Percentiles rank a stretch among this genome's conserved stretches.
These are phyloP conservation scores for Hyphopichia pseudoburtonii DNA, from an alignment of 1,139 yeast genomes.

Conservation along the genomic window DNA sequence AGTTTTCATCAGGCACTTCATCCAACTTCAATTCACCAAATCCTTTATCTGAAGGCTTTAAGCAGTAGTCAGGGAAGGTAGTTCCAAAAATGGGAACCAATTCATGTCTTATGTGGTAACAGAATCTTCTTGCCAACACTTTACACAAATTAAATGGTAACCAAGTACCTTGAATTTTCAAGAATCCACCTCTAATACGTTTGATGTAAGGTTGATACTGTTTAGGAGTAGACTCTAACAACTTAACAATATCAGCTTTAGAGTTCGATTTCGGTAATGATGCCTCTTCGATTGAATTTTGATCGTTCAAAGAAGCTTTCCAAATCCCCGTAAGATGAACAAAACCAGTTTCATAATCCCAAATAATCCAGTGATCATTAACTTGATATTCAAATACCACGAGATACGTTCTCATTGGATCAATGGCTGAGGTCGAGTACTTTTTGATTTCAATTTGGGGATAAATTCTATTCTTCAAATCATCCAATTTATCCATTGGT, in stretches of 20 bases:
- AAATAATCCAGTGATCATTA: slow-evolving; percentile 69
- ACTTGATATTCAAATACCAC: slow-evolving; percentile 73
- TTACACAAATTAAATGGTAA: slow-evolving; percentile 71
- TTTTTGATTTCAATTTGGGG: slow-evolving; percentile 56
- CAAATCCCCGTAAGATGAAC: slow-evolving; percentile 91
- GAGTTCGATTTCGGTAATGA: slow-evolving; percentile 29
- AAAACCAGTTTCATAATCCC: slow-evolving; percentile 88
- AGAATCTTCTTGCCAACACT: slow-evolving; percentile 69
- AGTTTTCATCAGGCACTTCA: slow-evolving; percentile 16
- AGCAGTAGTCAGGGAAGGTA: slow-evolving; percentile 69
- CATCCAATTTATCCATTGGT: slow-evolving; percentile 27
- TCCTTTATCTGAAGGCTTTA: slow-evolving; percentile 62
- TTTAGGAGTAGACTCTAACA: slow-evolving; percentile 72
- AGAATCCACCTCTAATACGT: slow-evolving; percentile 86
- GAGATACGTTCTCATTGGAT: slow-evolving; percentile 55
- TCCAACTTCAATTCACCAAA: slow-evolving; percentile 62
- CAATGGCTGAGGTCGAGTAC: slow-evolving; percentile 70
- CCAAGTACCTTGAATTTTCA: slow-evolving; percentile 97
- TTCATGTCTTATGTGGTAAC: slow-evolving; percentile 74
- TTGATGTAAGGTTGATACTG: slow-evolving; percentile 61
- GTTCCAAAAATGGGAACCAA: slow-evolving; percentile 80
- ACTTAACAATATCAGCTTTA: slow-evolving; percentile 75
- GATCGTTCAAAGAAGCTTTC: slow-evolving; percentile 59
- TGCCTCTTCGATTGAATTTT: slow-evolving; percentile 2
- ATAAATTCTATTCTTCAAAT: slow-evolving; percentile 25